Evolutionary conservation across 2,329 filamentous ascomycete genomes (phyloP).

Genomic region (Neospermospora avenae): DNA sequence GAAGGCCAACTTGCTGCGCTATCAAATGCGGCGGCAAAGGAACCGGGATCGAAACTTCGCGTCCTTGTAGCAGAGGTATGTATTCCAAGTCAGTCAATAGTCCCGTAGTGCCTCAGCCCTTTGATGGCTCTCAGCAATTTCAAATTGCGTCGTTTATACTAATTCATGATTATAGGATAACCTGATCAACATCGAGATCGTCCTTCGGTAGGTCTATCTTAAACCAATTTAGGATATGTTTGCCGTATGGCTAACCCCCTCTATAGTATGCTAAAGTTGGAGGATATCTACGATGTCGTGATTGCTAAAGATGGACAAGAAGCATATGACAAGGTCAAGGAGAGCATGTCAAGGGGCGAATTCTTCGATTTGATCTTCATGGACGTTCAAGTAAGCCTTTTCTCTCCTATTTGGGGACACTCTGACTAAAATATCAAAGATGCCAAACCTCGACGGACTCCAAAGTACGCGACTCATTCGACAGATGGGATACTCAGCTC

Average conservation of each 20-base stretch:
- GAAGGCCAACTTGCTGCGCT: slow-evolving; percentile 64
- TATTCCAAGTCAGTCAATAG: background rate
- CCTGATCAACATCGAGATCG: slow-evolving; percentile 59
- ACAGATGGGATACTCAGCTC: slow-evolving; percentile 79
- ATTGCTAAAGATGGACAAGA: slow-evolving; percentile 85
- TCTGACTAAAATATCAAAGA: slow-evolving; percentile 44
- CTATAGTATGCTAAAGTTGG: slow-evolving; percentile 64
- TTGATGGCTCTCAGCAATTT: background rate
- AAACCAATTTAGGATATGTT: slow-evolving; percentile 21
- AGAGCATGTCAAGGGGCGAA: slow-evolving; percentile 69
- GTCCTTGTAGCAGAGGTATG: slow-evolving; percentile 74
- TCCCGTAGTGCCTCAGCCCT: background rate
- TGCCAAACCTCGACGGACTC: slow-evolving; percentile 89
- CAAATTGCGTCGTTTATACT: background rate
- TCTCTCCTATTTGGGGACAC: no score
- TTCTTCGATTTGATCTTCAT: slow-evolving; percentile 90
- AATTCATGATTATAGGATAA: slow-evolving; percentile 47
- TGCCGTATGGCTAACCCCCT: slow-evolving; percentile 55
- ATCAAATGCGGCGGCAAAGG: slow-evolving; percentile 59
- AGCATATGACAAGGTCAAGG: slow-evolving; percentile 81
- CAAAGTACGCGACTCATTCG: slow-evolving; percentile 84
- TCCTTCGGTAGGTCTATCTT: slow-evolving; percentile 43
- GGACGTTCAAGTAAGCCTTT: slow-evolving; percentile 63
- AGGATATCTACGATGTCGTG: slow-evolving; percentile 81
- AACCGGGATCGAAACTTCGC: slow-evolving; percentile 60